A percentile compares a stretch with the other conserved stretches of the same genome.
These are phyloP conservation scores for Comarum palustre DNA, from an alignment of 306 rosid species.

Conservation along the genomic window DNA sequence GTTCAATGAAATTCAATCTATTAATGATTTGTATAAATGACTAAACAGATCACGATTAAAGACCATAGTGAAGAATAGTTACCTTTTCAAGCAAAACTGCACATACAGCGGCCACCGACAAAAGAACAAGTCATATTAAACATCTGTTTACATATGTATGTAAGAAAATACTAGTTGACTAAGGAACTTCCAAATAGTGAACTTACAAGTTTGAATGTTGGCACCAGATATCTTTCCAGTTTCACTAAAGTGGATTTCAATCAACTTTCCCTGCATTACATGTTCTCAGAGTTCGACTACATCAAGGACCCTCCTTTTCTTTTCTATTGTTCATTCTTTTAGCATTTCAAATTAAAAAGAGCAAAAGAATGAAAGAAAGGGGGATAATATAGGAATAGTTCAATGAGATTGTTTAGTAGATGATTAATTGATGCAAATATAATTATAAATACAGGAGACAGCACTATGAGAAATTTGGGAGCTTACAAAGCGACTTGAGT, in stretches of 20 bases:
- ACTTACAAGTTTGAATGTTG: slow-evolving; percentile 92
- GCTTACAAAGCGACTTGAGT: slow-evolving; percentile 99
- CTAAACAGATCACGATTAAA: slow-evolving; percentile 21
- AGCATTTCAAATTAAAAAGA: neutral
- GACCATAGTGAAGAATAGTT: slow-evolving; percentile 30
- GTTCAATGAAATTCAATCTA: slow-evolving; percentile 32
- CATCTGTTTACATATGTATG: neutral
- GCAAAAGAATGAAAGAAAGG: neutral
- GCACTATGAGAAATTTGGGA: slow-evolving; percentile 28
- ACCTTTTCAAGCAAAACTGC: slow-evolving; percentile 99
- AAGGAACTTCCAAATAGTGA: slow-evolving; percentile 22
- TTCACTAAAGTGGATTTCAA: slow-evolving; percentile 96
- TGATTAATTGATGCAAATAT: neutral
- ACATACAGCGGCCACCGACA: slow-evolving; percentile 33
- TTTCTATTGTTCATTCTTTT: neutral
- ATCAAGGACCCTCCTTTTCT: neutral
- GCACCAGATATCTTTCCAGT: slow-evolving; percentile 98
- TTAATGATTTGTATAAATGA: slow-evolving; percentile 22
- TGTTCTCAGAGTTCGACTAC: slow-evolving; percentile 25
- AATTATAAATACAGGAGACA: slow-evolving; percentile 3
- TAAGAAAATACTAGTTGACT: slow-evolving; percentile 14
- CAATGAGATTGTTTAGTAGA: neutral
- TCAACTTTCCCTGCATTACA: slow-evolving; percentile 83
- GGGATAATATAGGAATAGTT: neutral
- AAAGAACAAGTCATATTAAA: slow-evolving; percentile 36